Percentiles rank a stretch among this genome's conserved stretches.
Evolutionary conservation across 306 rosid genomes (phyloP).

Genomic region (Begonia masoniana): DNA sequence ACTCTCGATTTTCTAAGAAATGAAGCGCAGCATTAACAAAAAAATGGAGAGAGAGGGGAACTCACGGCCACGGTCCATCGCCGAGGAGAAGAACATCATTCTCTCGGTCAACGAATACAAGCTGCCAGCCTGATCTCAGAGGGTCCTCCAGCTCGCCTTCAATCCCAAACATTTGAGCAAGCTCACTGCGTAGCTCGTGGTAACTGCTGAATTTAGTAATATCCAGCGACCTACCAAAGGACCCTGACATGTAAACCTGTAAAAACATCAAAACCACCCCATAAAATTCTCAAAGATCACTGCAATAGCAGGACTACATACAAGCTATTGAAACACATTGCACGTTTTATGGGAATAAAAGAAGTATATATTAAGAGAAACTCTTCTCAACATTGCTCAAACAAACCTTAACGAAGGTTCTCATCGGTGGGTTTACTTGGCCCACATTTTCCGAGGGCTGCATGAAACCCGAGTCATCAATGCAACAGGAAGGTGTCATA

Average conservation of each 20-base stretch:
- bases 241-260: conserved; percentile 50
- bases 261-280: neutral
- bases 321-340: too few species aligned
- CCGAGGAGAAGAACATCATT: conserved; percentile 90
- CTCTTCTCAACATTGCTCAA: neutral
- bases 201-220: conserved; percentile 75
- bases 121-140: conserved; percentile 99
- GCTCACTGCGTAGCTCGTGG: conserved; percentile 73
- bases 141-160: conserved; percentile 88
- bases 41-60: neutral
- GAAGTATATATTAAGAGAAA: neutral
- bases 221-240: conserved; percentile 50
- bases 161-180: conserved; percentile 78
- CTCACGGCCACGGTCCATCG: conserved; percentile 61
- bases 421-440: conserved; percentile 43
- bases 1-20: too few species aligned
- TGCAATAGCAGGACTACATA: too few species aligned
- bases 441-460: conserved; percentile 49
- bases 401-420: conserved; percentile 88
- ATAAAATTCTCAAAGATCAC: too few species aligned
- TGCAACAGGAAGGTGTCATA: conserved; percentile 40
- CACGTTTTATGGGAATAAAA: neutral
- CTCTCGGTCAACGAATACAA: conserved; percentile 95
- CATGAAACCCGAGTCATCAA: conserved; percentile 60
- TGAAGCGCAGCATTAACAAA: too few species aligned